These are phyloP conservation scores for Taiozyma sp. DNA, from an alignment of 1,139 yeast genomes.

Conservation along the genomic window DNA sequence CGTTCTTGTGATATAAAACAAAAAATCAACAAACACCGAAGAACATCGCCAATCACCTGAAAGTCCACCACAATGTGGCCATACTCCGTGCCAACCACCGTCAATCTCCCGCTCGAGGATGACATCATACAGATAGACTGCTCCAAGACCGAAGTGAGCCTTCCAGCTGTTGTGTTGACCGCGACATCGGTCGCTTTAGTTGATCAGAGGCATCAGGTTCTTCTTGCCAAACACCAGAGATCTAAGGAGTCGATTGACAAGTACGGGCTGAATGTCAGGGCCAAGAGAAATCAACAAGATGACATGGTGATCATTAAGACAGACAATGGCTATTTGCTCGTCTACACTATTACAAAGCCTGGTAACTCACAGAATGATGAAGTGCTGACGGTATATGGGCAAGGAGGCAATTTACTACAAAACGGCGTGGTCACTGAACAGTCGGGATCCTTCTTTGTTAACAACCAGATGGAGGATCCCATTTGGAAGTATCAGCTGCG, in stretches of 20 bases:
- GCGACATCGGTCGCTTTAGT: slow-evolving; percentile 27
- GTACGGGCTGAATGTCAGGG: slow-evolving; percentile 29
- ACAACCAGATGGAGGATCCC: slow-evolving; percentile 26
- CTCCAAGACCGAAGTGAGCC: slow-evolving; percentile 53
- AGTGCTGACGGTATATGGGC: slow-evolving; percentile 33
- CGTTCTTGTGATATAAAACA: too few species aligned
- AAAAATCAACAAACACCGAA: not conserved
- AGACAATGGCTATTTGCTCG: slow-evolving; percentile 27
- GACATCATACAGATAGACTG: slow-evolving; percentile 36
- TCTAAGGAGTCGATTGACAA: slow-evolving; percentile 29
- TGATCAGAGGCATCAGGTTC: slow-evolving; percentile 28
- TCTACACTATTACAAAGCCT: slow-evolving; percentile 25
- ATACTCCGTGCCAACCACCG: not conserved
- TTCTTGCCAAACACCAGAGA: slow-evolving; percentile 31
- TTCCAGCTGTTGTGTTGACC: slow-evolving; percentile 38
- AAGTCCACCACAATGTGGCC: not conserved
- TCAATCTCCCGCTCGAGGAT: slow-evolving; percentile 7
- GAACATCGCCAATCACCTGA: not conserved
- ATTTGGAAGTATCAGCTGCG: slow-evolving; percentile 32
- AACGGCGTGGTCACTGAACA: slow-evolving; percentile 39
- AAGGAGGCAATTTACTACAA: slow-evolving; percentile 37
- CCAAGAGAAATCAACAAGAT: slow-evolving; percentile 18
- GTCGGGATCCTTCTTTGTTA: slow-evolving; percentile 27
- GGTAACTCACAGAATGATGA: slow-evolving; percentile 21
- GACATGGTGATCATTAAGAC: slow-evolving; percentile 30